phyloP scores from a whole-genome alignment of 495 filamentous ascomycete genomes.

The Aspergillus diversus region DNA sequence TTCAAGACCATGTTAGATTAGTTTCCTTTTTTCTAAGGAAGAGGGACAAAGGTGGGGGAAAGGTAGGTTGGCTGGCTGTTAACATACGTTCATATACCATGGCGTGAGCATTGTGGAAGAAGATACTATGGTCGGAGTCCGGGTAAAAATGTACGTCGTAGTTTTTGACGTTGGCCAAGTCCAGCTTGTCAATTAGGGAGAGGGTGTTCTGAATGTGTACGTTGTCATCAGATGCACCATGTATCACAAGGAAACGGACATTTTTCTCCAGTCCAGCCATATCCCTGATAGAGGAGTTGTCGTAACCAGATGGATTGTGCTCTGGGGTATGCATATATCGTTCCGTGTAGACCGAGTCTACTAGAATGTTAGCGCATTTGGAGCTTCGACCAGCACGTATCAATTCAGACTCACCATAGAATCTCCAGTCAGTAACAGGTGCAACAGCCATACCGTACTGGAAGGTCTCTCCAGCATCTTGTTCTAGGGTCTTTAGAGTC shows the following conservation, averaged over 20 bases:
- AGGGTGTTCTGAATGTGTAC: constrained; percentile 95
- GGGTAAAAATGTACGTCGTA: constrained; percentile 97
- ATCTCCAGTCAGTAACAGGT: constrained; percentile 95
- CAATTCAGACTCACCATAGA: constrained; percentile 61
- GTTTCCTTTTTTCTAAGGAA: constrained; percentile 3
- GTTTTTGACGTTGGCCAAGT: constrained; percentile 83
- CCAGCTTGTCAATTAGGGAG: constrained; percentile 81
- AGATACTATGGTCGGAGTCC: constrained; percentile 94
- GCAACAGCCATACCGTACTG: constrained; percentile 97
- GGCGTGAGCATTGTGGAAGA: constrained; percentile 88
- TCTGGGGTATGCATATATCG: constrained; percentile 94
- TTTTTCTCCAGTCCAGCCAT: constrained; percentile 68
- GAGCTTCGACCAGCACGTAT: neutral
- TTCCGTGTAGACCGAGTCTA: constrained; percentile 93
- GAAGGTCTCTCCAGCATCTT: constrained; percentile 87
- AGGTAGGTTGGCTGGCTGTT: neutral
- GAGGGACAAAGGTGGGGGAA: constrained; percentile 2
- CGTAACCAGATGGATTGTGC: constrained; percentile 76
- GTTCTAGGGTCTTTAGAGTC: constrained; percentile 93
- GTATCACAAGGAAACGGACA: constrained; percentile 90
- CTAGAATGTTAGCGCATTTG: constrained; percentile 4
- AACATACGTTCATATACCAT: constrained; percentile 94
- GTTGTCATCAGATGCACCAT: constrained; percentile 93
- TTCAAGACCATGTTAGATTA: constrained; percentile 26
- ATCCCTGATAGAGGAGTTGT: constrained; percentile 72